These are phyloP conservation scores for Bretziella fagacearum DNA, from an alignment of 2,329 filamentous ascomycete species.

Conservation along the genomic window DNA sequence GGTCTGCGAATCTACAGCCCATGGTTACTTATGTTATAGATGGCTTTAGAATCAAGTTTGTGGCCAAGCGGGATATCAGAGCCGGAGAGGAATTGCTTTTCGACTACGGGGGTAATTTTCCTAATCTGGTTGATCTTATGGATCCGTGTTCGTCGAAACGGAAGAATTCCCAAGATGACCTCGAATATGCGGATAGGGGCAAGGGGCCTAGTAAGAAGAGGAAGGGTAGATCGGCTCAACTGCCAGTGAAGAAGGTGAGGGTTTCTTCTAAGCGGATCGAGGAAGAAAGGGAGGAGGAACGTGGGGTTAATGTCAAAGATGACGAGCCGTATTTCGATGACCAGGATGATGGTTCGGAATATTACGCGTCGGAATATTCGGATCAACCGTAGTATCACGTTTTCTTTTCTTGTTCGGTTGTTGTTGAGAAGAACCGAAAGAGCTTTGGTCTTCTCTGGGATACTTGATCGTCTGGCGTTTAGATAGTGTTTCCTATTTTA, in stretches of 20 bases:
- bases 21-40: conserved; percentile 57
- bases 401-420: too few relatives aligned
- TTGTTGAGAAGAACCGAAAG: too few relatives aligned
- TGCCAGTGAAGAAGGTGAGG: background rate
- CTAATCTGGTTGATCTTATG: conserved; percentile 30
- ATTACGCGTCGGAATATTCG: too few relatives aligned
- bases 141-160: conserved; percentile 5
- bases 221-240: background rate
- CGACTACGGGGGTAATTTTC: conserved; percentile 57
- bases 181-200: background rate
- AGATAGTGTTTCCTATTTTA: too few relatives aligned
- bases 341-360: too few relatives aligned
- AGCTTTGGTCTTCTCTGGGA: too few relatives aligned
- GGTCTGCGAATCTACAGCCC: conserved; percentile 39
- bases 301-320: background rate
- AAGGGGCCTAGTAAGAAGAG: background rate
- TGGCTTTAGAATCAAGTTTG: conserved; percentile 60
- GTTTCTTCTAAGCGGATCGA: background rate
- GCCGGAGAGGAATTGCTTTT: conserved; percentile 67
- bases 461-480: too few relatives aligned
- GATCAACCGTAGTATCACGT: too few relatives aligned
- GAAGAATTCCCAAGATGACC: background rate
- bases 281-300: background rate
- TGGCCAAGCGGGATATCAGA: conserved; percentile 47
- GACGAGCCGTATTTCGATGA: too few relatives aligned